A percentile compares a stretch with the other conserved stretches of the same genome.
Conservation (phyloP, 768 basidiomycete genomes). For the Clavulina sp. region DNA sequence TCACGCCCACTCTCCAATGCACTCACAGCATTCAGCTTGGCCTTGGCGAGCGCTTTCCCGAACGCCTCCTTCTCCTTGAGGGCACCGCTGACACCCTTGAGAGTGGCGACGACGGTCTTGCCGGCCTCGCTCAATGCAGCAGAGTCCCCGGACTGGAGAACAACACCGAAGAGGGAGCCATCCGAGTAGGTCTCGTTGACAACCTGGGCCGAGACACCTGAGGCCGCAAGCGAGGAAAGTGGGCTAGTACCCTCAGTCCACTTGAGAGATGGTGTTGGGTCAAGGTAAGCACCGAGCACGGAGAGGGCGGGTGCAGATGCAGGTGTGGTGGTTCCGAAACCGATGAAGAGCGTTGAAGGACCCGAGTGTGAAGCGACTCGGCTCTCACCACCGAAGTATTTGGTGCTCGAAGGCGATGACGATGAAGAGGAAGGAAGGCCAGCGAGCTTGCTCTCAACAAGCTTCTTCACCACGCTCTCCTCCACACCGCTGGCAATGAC, state of each 20-base stretch:
- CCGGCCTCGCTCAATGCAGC: slow-evolving; percentile 49
- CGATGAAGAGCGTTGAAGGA: slow-evolving; percentile 67
- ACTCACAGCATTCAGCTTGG: slow-evolving; percentile 67
- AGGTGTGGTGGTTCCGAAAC: slow-evolving; percentile 56
- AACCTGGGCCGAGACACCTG: slow-evolving; percentile 47
- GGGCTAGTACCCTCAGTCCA: slow-evolving; percentile 67
- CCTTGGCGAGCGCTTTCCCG: slow-evolving; percentile 68
- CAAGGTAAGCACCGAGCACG: slow-evolving; percentile 63
- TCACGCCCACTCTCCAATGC: slow-evolving; percentile 51
- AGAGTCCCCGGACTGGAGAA: slow-evolving; percentile 51
- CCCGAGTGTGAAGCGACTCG: slow-evolving; percentile 40
- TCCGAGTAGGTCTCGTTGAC: slow-evolving; percentile 85
- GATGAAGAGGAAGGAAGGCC: slow-evolving; percentile 14
- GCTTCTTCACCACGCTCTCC: slow-evolving; percentile 43
- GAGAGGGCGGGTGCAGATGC: slow-evolving; percentile 57
- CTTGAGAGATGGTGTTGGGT: slow-evolving; percentile 65
- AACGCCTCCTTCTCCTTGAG: slow-evolving; percentile 47
- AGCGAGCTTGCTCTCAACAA: slow-evolving; percentile 52
- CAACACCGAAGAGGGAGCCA: slow-evolving; percentile 69
- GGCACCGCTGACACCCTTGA: slow-evolving; percentile 32
- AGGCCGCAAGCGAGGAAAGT: slow-evolving; percentile 37
- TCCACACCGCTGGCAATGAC: slow-evolving; percentile 80
- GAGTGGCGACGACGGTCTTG: slow-evolving; percentile 45
- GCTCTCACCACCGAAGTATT: slow-evolving; percentile 74
- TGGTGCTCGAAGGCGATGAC: slow-evolving; percentile 24